Percentiles rank a stretch among this genome's conserved stretches.
Conservation (phyloP, 306 rosid species). For the Sindora glabra region DNA sequence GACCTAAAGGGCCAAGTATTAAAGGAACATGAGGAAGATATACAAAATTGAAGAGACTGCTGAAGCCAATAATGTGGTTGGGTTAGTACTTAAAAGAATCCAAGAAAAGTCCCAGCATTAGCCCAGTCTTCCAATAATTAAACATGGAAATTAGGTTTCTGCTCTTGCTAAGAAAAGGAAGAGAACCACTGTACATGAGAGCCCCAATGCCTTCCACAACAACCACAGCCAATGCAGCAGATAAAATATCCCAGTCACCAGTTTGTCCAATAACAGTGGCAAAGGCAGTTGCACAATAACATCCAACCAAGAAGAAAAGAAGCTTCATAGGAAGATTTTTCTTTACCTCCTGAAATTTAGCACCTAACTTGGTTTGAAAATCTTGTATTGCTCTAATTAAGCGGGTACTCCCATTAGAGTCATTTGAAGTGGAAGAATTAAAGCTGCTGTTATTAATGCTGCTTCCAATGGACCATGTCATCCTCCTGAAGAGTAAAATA, state of each 20-base stretch:
- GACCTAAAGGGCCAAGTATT: conserved; percentile 5
- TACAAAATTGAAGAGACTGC: conserved; percentile 21
- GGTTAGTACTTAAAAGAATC: conserved; percentile 81
- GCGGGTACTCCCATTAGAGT: conserved; percentile 57
- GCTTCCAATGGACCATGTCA: conserved; percentile 50
- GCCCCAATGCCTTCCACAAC: conserved; percentile 73
- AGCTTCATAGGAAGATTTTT: conserved; percentile 69
- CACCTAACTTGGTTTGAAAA: conserved; percentile 48
- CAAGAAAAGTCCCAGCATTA: conserved; percentile 86
- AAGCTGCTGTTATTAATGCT: conserved; percentile 44
- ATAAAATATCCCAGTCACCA: conserved; percentile 96
- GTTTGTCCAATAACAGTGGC: conserved; percentile 97
- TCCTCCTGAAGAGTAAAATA: conserved; percentile 43
- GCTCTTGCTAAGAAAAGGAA: conserved; percentile 44
- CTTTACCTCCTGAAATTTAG: conserved; percentile 51
- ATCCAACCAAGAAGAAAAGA: conserved; percentile 76
- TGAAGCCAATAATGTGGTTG: conserved; percentile 29
- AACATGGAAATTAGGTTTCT: conserved; percentile 57
- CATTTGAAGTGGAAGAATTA: conserved; percentile 52
- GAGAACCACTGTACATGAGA: conserved; percentile 68
- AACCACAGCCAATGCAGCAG: conserved; percentile 76
- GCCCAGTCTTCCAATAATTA: conserved; percentile 97
- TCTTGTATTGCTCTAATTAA: conserved; percentile 60
- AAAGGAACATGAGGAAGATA: conserved; percentile 8
- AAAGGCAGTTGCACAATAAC: conserved; percentile 90